A percentile compares a stretch with the other conserved stretches of the same genome.
These are phyloP conservation scores for Mollisia scopiformis DNA, from an alignment of 2,329 filamentous ascomycete genomes.

Conservation along the genomic window DNA sequence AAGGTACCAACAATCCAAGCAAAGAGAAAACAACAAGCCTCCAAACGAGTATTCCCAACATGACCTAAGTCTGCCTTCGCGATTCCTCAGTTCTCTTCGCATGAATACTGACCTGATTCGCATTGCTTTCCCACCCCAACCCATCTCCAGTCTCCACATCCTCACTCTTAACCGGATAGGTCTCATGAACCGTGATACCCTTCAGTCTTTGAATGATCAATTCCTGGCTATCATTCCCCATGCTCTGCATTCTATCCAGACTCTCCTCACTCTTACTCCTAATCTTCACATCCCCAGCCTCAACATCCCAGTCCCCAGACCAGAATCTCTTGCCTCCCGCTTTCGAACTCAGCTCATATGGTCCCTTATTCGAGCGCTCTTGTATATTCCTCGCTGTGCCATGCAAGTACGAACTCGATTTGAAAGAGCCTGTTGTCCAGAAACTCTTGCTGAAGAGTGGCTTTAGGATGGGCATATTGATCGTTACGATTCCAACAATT, in stretches of 20 bases:
- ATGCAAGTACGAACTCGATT: not conserved
- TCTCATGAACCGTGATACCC: conserved; percentile 7
- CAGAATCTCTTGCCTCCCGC: not conserved
- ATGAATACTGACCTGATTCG: conserved; percentile 1
- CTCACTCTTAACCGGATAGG: conserved; percentile 11
- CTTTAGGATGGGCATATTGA: conserved; percentile 27
- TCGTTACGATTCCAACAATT: conserved; percentile 26
- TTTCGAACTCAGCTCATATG: not conserved
- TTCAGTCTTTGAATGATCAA: not conserved
- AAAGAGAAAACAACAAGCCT: too few species aligned
- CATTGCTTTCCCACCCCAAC: not conserved
- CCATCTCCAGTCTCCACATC: conserved; percentile 1
- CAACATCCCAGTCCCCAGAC: not conserved
- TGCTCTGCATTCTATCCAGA: not conserved
- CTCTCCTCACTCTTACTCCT: conserved; percentile 3
- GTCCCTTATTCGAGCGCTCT: not conserved
- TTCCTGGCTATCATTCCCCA: conserved; percentile 4
- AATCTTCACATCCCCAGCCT: not conserved
- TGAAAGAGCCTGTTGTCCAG: conserved; percentile 17
- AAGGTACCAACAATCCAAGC: too few species aligned
- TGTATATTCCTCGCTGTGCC: not conserved
- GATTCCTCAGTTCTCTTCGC: not conserved
- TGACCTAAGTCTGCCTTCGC: too few species aligned
- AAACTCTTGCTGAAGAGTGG: conserved; percentile 22
- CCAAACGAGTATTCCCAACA: too few species aligned